Evolutionary conservation across 371 early-diverging fungal species (phyloP), one percentile per base, ranked within the genome.

Genomic region (Syncephalastrum sp.): DNA sequence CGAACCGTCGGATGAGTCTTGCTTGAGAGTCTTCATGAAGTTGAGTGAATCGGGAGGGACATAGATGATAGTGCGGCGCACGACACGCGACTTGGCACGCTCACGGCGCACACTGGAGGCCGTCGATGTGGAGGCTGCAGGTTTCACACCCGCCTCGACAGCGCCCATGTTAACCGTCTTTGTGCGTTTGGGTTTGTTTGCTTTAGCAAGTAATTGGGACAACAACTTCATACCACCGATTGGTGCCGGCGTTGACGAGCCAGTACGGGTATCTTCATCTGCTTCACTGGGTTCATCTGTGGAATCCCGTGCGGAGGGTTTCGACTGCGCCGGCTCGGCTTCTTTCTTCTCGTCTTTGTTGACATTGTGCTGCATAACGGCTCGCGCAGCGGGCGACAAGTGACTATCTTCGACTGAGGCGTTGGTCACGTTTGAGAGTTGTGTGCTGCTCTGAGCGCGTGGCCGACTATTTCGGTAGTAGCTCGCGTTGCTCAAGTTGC

Each of bases 21-120:
- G 21, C 15, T 44, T 23, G 3, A 63, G 45, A 3, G 48, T 61
- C 42, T 65, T 65, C 66, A 66, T 57, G 25, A 66, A 66, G n/a
- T 66, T 58, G 24, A 70, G 33, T 3, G 75, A 68, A 52, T 79
- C 69, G 1, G 80, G 79, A 19, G 70, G 70, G 1, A 77, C 75
- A 47, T 79, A 79, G 47, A 79, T 79, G 53, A 79, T 76, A 1
- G 74, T 79, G 6, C 69, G 68, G 19, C 79, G 69, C 10, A 79
- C 64, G 3, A 68, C 27, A 65, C 74, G 47, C 65, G 59, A 56
- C 43, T 59, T 25, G 46, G 65, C 59, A 29, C 64, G 27, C 38
- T 64, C 60, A 24, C 42, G 45, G 15, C 56, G 42, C 25, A 21
- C 25, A 12, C 23, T 17, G 8, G 21, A 23, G 33, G 14, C 38